Evolutionary conservation across 2,329 filamentous ascomycete genomes (phyloP).

Genomic region (Lachnellula cervina): DNA sequence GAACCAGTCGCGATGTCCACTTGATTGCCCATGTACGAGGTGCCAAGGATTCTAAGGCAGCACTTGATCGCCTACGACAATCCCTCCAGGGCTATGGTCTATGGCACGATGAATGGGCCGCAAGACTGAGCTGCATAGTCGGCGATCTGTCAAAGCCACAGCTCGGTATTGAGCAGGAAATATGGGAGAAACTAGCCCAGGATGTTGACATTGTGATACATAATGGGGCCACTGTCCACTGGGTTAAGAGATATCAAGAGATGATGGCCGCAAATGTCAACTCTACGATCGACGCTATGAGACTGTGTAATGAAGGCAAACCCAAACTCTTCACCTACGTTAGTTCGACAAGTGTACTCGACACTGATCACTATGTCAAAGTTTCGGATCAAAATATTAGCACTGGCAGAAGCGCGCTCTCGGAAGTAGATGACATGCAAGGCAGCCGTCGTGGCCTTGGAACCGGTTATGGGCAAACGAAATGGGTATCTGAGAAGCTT

Average conservation of each 20-base stretch:
- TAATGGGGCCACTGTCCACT: constrained; percentile 76
- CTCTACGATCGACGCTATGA: constrained; percentile 71
- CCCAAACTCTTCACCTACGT: constrained; percentile 79
- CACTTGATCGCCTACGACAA: constrained; percentile 58
- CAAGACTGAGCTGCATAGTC: constrained; percentile 58
- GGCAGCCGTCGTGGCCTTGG: constrained; percentile 72
- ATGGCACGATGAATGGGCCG: constrained; percentile 62
- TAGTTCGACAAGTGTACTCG: constrained; percentile 75
- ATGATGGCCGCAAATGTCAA: constrained; percentile 72
- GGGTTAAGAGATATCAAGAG: constrained; percentile 72
- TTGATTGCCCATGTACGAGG: constrained; percentile 74
- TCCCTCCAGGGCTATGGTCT: constrained; percentile 73
- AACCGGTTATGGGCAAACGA: constrained; percentile 87
- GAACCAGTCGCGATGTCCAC: constrained; percentile 49
- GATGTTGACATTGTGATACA: constrained; percentile 69
- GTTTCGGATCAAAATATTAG: constrained; percentile 60
- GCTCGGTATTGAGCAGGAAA: constrained; percentile 62
- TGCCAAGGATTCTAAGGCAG: constrained; percentile 51
- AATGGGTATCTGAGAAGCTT: constrained; percentile 71
- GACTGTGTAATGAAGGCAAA: constrained; percentile 70
- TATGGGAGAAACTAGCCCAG: constrained; percentile 59
- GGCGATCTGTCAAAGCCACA: constrained; percentile 68
- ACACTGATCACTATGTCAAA: constrained; percentile 74
- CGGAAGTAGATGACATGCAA: constrained; percentile 71
- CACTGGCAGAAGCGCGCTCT: constrained; percentile 59